Evolutionary conservation across 768 basidiomycete genomes (phyloP), one percentile per base, ranked within the genome.

Genomic region (Auriscalpium microsporum): DNA sequence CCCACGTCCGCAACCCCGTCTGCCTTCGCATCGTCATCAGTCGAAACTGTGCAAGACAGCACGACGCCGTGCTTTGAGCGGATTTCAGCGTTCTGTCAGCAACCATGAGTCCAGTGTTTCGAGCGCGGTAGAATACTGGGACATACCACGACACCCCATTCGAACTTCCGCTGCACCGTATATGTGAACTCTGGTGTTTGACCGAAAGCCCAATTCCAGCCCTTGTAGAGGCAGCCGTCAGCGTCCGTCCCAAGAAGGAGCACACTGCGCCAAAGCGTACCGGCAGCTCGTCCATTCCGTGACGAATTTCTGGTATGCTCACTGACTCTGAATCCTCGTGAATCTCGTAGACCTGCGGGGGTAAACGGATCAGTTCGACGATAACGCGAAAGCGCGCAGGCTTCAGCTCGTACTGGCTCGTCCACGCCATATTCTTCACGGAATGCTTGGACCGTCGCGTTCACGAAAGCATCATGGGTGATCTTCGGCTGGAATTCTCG

Each of bases 151-250:
- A 63, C 52, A 10, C 74, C 76, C 67, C 76, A 75, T 13, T 63
- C 47, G 46, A 80, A 73, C 16, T 59, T 53, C 5, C 65, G 67
- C 34, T 67, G 48, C 7, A 82, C 44, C 3, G 73, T 73, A 63
- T 90, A 88, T 8, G 82, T 86, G 67, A 99, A 98, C 65, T 95
- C 89, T 44, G 94, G 94, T 0, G 94, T 95, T 65, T 94, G 90
- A 0, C 94, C 95, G 63, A 83, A 96, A 13, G 79, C 74, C 93
- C 94, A 98, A 19, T 90, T 79, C 96, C 96, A 97, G 36, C 78
- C 84, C 94, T 94, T 62, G 11, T 38, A 50, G 37, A 37, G 52
- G 19, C 16, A 17, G 13, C 40, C 37, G 14, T 45, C 17, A 38
- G 8, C n/a, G 21, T n/a, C 46, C 33, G n/a, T 48, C 10, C 7